Percentiles rank a stretch among this genome's conserved stretches.
Conservation (phyloP, 495 filamentous ascomycete genomes). For the Trichoderma orchidacearum region DNA sequence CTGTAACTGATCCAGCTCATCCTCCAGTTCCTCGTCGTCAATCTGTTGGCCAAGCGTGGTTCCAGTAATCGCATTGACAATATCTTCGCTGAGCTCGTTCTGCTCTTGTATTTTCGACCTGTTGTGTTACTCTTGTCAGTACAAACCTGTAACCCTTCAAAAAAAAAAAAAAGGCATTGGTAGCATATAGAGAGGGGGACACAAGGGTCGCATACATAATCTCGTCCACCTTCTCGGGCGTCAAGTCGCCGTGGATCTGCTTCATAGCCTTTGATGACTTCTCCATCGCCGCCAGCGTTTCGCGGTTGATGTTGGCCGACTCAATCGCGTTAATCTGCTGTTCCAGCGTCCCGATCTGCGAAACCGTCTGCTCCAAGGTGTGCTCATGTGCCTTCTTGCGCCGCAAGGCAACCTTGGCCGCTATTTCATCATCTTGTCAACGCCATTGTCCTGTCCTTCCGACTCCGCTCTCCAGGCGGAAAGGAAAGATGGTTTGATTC, state of each 20-base stretch:
- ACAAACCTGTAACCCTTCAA: neutral
- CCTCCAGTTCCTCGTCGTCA: conserved; percentile 79
- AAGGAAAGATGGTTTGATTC: neutral
- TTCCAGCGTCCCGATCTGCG: conserved; percentile 83
- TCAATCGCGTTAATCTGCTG: conserved; percentile 96
- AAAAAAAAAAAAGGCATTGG: neutral
- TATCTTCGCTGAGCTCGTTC: conserved; percentile 84
- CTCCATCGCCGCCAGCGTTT: conserved; percentile 91
- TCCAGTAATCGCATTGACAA: conserved; percentile 67
- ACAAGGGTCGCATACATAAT: conserved; percentile 60
- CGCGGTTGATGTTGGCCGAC: conserved; percentile 94
- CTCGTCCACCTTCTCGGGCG: conserved; percentile 82
- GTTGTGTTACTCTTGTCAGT: conserved; percentile 12
- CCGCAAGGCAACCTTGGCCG: conserved; percentile 79
- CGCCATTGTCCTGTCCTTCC: neutral
- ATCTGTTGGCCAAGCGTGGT: conserved; percentile 53
- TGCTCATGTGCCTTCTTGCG: conserved; percentile 90
- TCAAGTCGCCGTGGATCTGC: conserved; percentile 79
- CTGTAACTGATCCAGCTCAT: conserved; percentile 62
- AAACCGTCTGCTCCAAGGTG: conserved; percentile 75
- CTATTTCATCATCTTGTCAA: conserved; percentile 30
- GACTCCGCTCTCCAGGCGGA: no score
- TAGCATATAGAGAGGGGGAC: neutral
- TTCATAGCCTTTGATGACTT: conserved; percentile 79
- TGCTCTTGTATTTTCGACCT: conserved; percentile 92